Conservation (phyloP, 345 rosid species). For the Citrus reticulata region DNA sequence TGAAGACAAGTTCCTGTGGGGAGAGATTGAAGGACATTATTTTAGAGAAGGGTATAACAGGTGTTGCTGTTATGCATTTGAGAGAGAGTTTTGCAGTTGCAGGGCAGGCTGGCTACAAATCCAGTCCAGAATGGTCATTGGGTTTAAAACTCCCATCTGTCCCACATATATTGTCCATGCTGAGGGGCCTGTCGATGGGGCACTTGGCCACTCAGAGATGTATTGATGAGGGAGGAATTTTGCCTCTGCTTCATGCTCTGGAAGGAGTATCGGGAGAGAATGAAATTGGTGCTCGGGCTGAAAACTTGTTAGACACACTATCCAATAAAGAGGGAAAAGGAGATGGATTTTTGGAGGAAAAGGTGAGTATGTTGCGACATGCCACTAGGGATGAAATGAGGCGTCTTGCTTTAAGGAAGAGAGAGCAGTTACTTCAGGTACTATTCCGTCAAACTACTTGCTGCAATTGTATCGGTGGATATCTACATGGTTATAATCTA, state of each 20-base stretch:
- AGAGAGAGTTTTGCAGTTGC: slow-evolving; percentile 71
- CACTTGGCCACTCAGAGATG: slow-evolving; percentile 82
- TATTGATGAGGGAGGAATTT: slow-evolving; percentile 79
- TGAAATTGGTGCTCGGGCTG: slow-evolving; percentile 97
- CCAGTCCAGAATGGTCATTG: slow-evolving; percentile 65
- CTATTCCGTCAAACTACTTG: background rate
- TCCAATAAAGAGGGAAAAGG: slow-evolving; percentile 88
- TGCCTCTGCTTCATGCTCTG: slow-evolving; percentile 84
- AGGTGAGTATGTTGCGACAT: slow-evolving; percentile 66
- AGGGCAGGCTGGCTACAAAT: slow-evolving; percentile 72
- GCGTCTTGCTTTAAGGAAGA: slow-evolving; percentile 78
- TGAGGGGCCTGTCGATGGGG: slow-evolving; percentile 96
- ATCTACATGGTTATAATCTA: background rate
- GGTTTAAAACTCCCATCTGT: slow-evolving; percentile 83
- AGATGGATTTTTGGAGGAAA: slow-evolving; percentile 90
- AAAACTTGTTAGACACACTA: slow-evolving; percentile 87
- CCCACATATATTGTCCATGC: slow-evolving; percentile 88
- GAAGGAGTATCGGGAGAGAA: slow-evolving; percentile 96
- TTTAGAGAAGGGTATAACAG: slow-evolving; percentile 76
- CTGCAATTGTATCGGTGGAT: background rate
- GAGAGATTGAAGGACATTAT: slow-evolving; percentile 94
- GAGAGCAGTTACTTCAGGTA: slow-evolving; percentile 90
- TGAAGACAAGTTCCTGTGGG: slow-evolving; percentile 96
- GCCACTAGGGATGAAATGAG: slow-evolving; percentile 96
- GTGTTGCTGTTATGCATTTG: slow-evolving; percentile 77